Conservation (phyloP, 1,284 basidiomycete species). For the Trichosporon sp. region DNA sequence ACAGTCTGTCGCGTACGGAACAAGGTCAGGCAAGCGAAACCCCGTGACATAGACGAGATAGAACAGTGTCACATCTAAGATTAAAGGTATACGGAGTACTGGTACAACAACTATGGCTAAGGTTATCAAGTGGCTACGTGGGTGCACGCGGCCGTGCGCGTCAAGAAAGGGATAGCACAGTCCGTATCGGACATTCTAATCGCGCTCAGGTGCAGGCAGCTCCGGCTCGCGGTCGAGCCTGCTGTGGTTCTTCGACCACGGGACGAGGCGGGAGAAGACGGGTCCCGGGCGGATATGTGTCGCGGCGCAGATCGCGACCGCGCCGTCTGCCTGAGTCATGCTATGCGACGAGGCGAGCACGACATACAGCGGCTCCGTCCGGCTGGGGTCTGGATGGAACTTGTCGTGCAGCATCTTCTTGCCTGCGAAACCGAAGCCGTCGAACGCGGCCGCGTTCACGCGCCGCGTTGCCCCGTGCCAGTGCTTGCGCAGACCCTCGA, state of each 20-base stretch:
- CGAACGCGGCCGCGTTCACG: slow-evolving; percentile 27
- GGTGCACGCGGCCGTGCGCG: no score
- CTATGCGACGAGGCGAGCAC: slow-evolving; percentile 18
- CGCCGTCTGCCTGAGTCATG: slow-evolving; percentile 15
- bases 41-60: not conserved
- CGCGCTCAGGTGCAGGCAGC: not conserved
- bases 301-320: slow-evolving; percentile 25
- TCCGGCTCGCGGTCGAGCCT: not conserved
- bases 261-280: slow-evolving; percentile 16
- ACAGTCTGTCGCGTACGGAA: no score
- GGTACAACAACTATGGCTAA: not conserved
- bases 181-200: not conserved
- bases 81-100: not conserved
- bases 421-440: slow-evolving; percentile 27
- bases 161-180: no score
- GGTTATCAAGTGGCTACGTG: no score
- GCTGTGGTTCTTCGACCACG: slow-evolving; percentile 3
- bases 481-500: slow-evolving; percentile 1
- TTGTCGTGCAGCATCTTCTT: slow-evolving; percentile 34
- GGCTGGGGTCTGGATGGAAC: slow-evolving; percentile 23
- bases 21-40: no score
- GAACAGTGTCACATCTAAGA: not conserved
- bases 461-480: slow-evolving; percentile 24
- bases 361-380: slow-evolving; percentile 20
- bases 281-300: slow-evolving; percentile 26